Evolutionary conservation across 352 stramenopile species (phyloP), one percentile per base, ranked within the genome.

Genomic region (Phytophthora sansomeana): DNA sequence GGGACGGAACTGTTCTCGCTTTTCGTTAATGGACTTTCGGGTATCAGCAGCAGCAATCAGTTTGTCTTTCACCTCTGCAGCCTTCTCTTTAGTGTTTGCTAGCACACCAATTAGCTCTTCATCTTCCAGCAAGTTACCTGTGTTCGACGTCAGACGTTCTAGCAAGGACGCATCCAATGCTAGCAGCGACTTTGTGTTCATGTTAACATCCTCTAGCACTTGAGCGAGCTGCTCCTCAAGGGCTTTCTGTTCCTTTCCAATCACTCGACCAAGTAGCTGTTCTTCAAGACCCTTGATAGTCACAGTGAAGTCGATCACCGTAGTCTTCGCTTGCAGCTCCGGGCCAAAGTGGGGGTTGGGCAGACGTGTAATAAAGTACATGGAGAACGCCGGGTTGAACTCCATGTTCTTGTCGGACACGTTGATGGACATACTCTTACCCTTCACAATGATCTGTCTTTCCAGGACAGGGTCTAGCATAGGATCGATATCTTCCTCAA

Each of bases 341-440:
- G 97, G 98, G 6, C 90, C 96, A 48, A 99, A 99, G 72, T 97
- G 97, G 38, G 98, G 98, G 66, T 99, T 99, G 14, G 97, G 97
- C 53, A 99, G 76, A 1, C 97, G 83, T 5, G 97, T 99, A 66
- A 99, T 99, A 63, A 99, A 99, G 72, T 99, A 99, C 80, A 99
- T 94, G 42, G 93, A 98, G 71, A 99, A 99, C 19, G 92, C 93
- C 7, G 95, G 92, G 67, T 99, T 97, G 72, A 97, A 99, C 74
- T 99, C 97, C 96, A 99, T 99, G 80, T 98, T 95, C 81, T 99
- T 99, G 85, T 99, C 97, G 47, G 95, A 98, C 5, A 99, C 93
- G 58, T 98, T 99, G 69, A 99, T 97, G 33, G 97, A 98, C 85
- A 98, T 97, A 63, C 92, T 96, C 43, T 97, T 96, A 1, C 97